Evolutionary conservation across 495 filamentous ascomycete species (phyloP).

Genomic region (Cudoniella acicularis): DNA sequence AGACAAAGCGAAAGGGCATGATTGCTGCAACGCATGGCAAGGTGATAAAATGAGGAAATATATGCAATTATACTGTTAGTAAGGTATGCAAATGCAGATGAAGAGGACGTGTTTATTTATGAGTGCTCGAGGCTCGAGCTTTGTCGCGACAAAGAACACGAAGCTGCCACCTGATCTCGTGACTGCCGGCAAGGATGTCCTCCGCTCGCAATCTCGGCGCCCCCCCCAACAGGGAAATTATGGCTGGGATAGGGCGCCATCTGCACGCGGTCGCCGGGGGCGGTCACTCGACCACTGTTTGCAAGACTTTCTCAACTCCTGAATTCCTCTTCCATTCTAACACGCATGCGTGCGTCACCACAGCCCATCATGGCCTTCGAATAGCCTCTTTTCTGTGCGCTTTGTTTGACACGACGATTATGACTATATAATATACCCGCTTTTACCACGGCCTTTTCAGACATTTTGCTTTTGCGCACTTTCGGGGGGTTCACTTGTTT

Average conservation of each 20-base stretch:
- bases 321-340: not conserved
- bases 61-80: not conserved
- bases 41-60: not conserved
- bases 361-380: not conserved
- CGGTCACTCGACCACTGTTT: not conserved
- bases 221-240: not conserved
- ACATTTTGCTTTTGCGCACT: not conserved
- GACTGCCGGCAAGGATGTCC: not conserved
- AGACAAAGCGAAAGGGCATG: slow-evolving; percentile 61
- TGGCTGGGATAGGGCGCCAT: not conserved
- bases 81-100: not conserved
- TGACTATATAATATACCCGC: slow-evolving; percentile 20
- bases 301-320: not conserved
- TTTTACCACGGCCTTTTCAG: slow-evolving; percentile 10
- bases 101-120: not conserved
- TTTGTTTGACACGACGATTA: slow-evolving; percentile 2
- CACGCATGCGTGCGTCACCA: not conserved
- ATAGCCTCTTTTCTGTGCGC: not conserved
- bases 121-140: not conserved
- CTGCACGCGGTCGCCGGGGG: not conserved
- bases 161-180: not conserved
- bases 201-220: not conserved
- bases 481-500: slow-evolving; percentile 12
- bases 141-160: not conserved
- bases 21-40: not conserved